Base-by-base conservation (phyloP, 1,284 basidiomycete species). In the Malassezia sympodialis region DNA sequence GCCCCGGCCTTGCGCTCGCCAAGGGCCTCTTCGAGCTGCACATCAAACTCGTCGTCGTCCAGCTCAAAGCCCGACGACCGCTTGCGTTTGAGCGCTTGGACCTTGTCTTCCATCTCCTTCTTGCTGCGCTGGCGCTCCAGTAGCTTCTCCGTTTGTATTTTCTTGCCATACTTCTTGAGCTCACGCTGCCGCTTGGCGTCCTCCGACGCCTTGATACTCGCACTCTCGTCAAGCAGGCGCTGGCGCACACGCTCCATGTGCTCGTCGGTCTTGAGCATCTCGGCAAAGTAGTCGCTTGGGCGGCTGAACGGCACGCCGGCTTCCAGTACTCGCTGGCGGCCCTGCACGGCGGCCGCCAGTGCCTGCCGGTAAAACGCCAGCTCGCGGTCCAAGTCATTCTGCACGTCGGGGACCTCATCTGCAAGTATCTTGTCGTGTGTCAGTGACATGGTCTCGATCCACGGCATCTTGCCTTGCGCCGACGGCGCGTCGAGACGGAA, bases 281-380 rank as follows among this genome's bases (percentile, higher is more conserved):
- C 93, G 19, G 93, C 93, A 69, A 96, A 98, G 76, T 90, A 98
- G 78, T 98, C 94, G 0, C 81, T 68, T 0, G 93, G 93, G n/a
- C 94, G 85, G 10, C 86, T 85, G 77, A 96, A 98, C 1, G 89
- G 84, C 61, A 93, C 80, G 40, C 77, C 76, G 42, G 82, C 80
- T 62, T 85, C 82, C 67, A 86, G 84, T 43, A 88, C 88, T 27
- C 88, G 82, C 19, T 81, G 74, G 46, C 83, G 84, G 0, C 90
- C 90, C 35, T 81, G 77, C 45, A 85, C 82, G 10, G 87, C 89
- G 30, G 84, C 79, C 63, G 90, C 84, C 0, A 96, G 79, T 0
- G 91, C 90, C 76, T 96, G 88, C 76, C 96, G 94, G 80, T 96
- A 96, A 88, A 96, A 96, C 8, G 88, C 86, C 42, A 94, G 82